Percentiles rank a stretch among this genome's conserved stretches.
Conservation (phyloP, 2,329 filamentous ascomycete genomes). For the Cryphonectria japonica region DNA sequence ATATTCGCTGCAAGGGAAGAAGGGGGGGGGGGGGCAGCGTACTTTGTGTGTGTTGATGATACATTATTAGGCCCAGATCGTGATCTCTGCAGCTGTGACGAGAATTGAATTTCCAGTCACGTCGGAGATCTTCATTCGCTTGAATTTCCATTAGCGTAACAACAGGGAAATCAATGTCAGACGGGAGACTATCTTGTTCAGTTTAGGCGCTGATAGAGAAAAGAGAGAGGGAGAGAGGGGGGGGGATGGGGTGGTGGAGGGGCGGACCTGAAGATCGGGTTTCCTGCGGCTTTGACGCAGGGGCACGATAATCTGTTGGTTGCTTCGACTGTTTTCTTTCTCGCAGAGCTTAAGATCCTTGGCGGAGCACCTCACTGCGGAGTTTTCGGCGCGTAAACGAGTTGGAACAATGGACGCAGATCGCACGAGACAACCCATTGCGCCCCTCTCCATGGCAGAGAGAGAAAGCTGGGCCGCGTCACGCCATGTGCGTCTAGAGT, state of each 20-base stretch:
- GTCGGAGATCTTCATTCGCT: neutral
- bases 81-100: neutral
- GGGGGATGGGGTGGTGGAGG: neutral
- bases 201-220: neutral
- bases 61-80: neutral
- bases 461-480: neutral
- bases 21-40: too few relatives aligned
- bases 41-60: too few relatives aligned
- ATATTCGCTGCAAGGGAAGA: too few relatives aligned
- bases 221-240: too few relatives aligned
- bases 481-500: neutral
- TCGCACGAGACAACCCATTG: neutral
- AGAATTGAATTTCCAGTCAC: neutral
- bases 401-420: neutral
- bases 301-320: too few relatives aligned
- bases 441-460: neutral
- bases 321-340: neutral
- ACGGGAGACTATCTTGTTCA: neutral
- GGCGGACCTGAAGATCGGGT: neutral
- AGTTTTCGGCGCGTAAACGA: neutral
- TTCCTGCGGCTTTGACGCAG: neutral
- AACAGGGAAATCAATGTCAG: neutral
- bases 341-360: neutral
- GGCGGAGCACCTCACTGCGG: neutral
- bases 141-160: too few relatives aligned